Base-by-base conservation (phyloP, 1,284 basidiomycete species). In the Neonothopanus nambi region DNA sequence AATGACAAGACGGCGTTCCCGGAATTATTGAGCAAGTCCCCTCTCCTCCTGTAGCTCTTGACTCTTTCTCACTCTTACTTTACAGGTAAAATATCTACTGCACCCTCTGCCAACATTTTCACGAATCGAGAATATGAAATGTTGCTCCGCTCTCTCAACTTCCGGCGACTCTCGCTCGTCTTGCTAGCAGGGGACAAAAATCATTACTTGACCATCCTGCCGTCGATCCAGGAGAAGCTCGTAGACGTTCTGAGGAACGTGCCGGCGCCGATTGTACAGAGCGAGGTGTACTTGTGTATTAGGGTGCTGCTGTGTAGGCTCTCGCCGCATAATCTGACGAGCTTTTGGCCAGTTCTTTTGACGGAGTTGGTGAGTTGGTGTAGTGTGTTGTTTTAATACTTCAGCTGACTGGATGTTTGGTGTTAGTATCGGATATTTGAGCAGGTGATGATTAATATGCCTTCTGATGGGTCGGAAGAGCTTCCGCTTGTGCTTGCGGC, bases 271-370 rank as follows among this genome's bases (percentile, higher is more conserved):
- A 78, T 91, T 41, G 92, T 98, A 0, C 93, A 96, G 65, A 90
- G 90, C 59, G 96, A 99, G 68, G 92, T 94, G 3, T 99, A 95
- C 68, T 80, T 99, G 5, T 98, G 95, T 66, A 83, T 99, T 49
- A 81, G 97, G 8, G 90, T 98, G 1, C 71, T 99, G 26, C 79
- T 99, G 54, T 95, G 93, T 65, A 86, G 97, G n/a, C 81, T 98
- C 54, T 90, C 89, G 8, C 84, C 91, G 4, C 91, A 96, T 63
- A 97, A 98, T 67, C 68, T 99, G 63, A 87, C 91, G 13, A 94
- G 93, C 61, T 94, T 99, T 70, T 99, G 97, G 97, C 96, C 97
- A 1, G 91, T 98, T 28, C 82, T 99, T 49, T 71, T 98, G 59
- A 92, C 95, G 2, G 96, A 99, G 71, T 73, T 98, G 63, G 93